Percentiles rank a stretch among this genome's conserved stretches.
Evolutionary conservation across 129 eudicot species (phyloP).

Genomic region (Sambucus nigra): DNA sequence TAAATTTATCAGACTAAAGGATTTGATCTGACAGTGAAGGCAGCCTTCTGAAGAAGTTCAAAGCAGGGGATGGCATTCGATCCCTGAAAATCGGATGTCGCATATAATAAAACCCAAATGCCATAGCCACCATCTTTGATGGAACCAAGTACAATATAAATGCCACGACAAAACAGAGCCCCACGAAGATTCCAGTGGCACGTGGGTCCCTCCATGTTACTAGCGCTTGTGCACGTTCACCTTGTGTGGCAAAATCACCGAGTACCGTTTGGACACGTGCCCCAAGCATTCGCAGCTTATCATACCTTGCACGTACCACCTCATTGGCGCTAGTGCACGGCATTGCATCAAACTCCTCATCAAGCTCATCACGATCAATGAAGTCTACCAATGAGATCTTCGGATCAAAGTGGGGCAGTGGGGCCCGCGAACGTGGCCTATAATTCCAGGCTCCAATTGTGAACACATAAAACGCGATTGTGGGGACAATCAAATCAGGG

Average conservation of each 20-base stretch:
- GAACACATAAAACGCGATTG: slow-evolving; percentile 75
- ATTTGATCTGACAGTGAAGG: slow-evolving; percentile 82
- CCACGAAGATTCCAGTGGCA: slow-evolving; percentile 89
- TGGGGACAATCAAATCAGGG: slow-evolving; percentile 76
- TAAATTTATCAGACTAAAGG: slow-evolving; percentile 24
- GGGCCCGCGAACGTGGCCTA: slow-evolving; percentile 37
- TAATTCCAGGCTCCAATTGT: slow-evolving; percentile 83
- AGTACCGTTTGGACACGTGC: slow-evolving; percentile 68
- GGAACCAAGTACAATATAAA: slow-evolving; percentile 73
- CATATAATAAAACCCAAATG: slow-evolving; percentile 64
- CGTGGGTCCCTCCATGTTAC: slow-evolving; percentile 94
- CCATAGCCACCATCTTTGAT: slow-evolving; percentile 88
- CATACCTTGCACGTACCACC: slow-evolving; percentile 68
- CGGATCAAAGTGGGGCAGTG: slow-evolving; percentile 73
- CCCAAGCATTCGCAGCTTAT: slow-evolving; percentile 72
- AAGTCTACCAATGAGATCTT: slow-evolving; percentile 70
- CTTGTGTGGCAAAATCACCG: slow-evolving; percentile 87
- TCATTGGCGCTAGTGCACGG: slow-evolving; percentile 66
- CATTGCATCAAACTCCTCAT: slow-evolving; percentile 71
- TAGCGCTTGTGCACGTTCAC: slow-evolving; percentile 75
- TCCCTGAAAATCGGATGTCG: slow-evolving; percentile 89
- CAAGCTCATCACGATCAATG: slow-evolving; percentile 69
- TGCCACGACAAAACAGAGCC: slow-evolving; percentile 67
- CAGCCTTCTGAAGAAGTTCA: slow-evolving; percentile 75
- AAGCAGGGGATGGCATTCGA: slow-evolving; percentile 70